These are phyloP conservation scores for Camellia oleifera DNA, from an alignment of 179 eudicot species.

Conservation along the genomic window DNA sequence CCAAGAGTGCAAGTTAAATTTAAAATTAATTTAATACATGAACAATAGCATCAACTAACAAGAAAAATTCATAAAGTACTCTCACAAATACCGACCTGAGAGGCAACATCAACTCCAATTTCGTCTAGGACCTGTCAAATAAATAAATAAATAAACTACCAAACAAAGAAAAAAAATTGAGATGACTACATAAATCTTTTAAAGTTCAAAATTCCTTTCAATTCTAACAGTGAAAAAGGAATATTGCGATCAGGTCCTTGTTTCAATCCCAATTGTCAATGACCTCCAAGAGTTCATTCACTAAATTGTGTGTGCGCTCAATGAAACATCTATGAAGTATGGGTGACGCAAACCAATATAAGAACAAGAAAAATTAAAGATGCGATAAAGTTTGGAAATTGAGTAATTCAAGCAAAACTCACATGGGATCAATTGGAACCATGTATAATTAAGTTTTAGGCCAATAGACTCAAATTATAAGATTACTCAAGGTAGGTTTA, in stretches of 20 bases:
- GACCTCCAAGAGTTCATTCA: neutral
- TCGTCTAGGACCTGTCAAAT: constrained; percentile 86
- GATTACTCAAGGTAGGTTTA: no score
- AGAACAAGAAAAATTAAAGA: neutral
- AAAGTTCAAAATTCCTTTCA: neutral
- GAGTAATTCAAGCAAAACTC: no score
- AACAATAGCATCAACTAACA: constrained; percentile 19
- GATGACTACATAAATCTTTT: neutral
- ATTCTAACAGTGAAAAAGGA: neutral
- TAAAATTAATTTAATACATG: constrained; percentile 1
- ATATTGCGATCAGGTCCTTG: neutral
- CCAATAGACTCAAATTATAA: no score
- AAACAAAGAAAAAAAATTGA: neutral
- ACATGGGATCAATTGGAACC: no score
- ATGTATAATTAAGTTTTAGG: no score
- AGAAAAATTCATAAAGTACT: neutral
- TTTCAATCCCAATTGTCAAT: neutral
- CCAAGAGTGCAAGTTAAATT: constrained; percentile 7
- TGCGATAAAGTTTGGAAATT: neutral
- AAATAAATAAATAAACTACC: constrained; percentile 13
- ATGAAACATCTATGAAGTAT: neutral
- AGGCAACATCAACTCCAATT: constrained; percentile 96
- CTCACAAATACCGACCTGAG: constrained; percentile 63
- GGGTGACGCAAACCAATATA: neutral
- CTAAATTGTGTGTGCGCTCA: neutral